phyloP scores from a whole-genome alignment of 768 basidiomycete species.

The Trametes meyenii region DNA sequence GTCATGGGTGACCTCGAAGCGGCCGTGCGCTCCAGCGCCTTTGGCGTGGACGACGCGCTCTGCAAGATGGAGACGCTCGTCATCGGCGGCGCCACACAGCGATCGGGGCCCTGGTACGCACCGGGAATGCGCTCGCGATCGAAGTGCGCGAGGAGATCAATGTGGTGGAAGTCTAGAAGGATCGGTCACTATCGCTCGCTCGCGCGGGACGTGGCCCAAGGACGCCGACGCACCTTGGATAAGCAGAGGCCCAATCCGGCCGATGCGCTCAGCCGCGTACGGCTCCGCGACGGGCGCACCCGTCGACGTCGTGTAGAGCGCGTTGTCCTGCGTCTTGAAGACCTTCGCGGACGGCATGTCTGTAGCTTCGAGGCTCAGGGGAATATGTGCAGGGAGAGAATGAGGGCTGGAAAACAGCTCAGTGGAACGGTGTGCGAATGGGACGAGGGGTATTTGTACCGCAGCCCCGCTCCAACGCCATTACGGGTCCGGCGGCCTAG shows the following conservation, averaged over 20 bases:
- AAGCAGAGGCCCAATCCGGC: slow-evolving; percentile 78
- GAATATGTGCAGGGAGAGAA: slow-evolving; percentile 1
- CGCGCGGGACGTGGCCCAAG: neutral
- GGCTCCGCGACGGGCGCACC: slow-evolving; percentile 78
- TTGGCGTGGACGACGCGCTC: slow-evolving; percentile 95
- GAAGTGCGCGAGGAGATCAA: slow-evolving; percentile 90
- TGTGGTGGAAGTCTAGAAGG: slow-evolving; percentile 79
- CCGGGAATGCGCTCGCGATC: slow-evolving; percentile 91
- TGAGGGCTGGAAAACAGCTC: slow-evolving; percentile 12
- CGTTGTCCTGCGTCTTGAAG: slow-evolving; percentile 53
- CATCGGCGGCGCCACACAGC: neutral
- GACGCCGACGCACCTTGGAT: slow-evolving; percentile 65
- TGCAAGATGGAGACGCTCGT: neutral
- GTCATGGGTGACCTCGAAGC: slow-evolving; percentile 87
- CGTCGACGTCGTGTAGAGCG: slow-evolving; percentile 83
- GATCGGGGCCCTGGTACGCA: slow-evolving; percentile 8
- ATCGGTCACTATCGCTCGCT: slow-evolving; percentile 23
- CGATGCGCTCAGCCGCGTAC: slow-evolving; percentile 78
- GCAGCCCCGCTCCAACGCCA: neutral
- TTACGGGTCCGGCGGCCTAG: slow-evolving; percentile 13
- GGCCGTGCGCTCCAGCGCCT: slow-evolving; percentile 91
- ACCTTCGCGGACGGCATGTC: slow-evolving; percentile 70
- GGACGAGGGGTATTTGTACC: slow-evolving; percentile 21
- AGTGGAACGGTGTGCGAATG: slow-evolving; percentile 14
- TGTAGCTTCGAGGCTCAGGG: neutral